A percentile compares a stretch with the other conserved stretches of the same genome.
Conservation (phyloP, 2,329 filamentous ascomycete genomes). For the Periconia sp. region DNA sequence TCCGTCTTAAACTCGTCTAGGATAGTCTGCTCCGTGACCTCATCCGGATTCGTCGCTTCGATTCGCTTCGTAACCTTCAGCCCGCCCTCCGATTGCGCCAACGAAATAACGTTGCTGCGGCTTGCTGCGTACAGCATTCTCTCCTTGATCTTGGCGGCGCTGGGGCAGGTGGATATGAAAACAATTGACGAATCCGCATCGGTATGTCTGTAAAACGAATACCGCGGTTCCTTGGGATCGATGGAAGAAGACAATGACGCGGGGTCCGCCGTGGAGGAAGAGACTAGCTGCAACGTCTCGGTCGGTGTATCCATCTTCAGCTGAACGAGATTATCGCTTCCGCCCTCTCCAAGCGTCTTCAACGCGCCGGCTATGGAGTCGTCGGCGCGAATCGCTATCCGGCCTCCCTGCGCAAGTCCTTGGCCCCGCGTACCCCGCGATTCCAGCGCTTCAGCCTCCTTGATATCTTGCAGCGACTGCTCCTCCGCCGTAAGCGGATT, state of each 20-base stretch:
- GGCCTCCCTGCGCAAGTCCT: slow-evolving; percentile 38
- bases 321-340: slow-evolving; percentile 63
- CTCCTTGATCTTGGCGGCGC: slow-evolving; percentile 76
- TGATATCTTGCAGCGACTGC: slow-evolving; percentile 71
- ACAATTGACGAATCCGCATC: slow-evolving; percentile 64
- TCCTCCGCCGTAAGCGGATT: slow-evolving; percentile 84
- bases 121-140: slow-evolving; percentile 81
- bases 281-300: slow-evolving; percentile 72
- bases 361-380: slow-evolving; percentile 70
- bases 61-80: slow-evolving; percentile 72
- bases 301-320: slow-evolving; percentile 74
- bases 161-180: slow-evolving; percentile 84
- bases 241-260: slow-evolving; percentile 65
- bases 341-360: slow-evolving; percentile 61
- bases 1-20: slow-evolving; percentile 72
- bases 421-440: slow-evolving; percentile 69
- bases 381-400: slow-evolving; percentile 60
- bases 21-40: slow-evolving; percentile 72
- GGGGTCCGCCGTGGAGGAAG: slow-evolving; percentile 60
- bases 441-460: slow-evolving; percentile 76
- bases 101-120: slow-evolving; percentile 64
- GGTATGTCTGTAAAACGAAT: slow-evolving; percentile 78
- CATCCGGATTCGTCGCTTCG: slow-evolving; percentile 68
- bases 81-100: slow-evolving; percentile 70
- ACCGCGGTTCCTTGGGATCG: slow-evolving; percentile 72